These are phyloP conservation scores for Podospora tetraspora DNA, from an alignment of 495 filamentous ascomycete genomes.

Conservation along the genomic window DNA sequence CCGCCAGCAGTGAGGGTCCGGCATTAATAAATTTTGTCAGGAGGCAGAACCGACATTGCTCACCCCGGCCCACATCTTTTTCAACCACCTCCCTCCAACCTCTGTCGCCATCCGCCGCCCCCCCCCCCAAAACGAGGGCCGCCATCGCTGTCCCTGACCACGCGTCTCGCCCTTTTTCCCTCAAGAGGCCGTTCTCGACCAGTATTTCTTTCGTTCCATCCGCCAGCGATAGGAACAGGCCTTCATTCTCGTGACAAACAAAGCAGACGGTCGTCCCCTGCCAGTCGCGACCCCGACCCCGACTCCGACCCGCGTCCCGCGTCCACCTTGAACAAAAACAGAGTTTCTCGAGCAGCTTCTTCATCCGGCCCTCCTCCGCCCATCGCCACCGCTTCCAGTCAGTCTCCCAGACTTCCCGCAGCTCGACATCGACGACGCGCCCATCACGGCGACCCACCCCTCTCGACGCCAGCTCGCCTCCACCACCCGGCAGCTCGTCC, in stretches of 20 bases:
- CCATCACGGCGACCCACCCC: background rate
- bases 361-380: background rate
- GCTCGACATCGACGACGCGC: background rate
- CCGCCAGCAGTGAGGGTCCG: slow-evolving; percentile 1
- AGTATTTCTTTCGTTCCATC: background rate
- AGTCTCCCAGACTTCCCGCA: background rate
- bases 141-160: background rate
- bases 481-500: background rate
- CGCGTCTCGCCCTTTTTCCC: background rate
- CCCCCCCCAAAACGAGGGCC: slow-evolving; percentile 13
- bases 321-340: background rate
- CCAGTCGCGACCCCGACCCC: background rate
- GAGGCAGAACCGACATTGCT: slow-evolving; percentile 2
- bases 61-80: background rate
- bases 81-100: background rate
- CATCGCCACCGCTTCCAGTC: background rate
- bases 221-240: background rate
- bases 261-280: background rate
- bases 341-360: background rate
- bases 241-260: background rate
- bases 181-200: background rate
- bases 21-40: slow-evolving; percentile 27
- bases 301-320: background rate
- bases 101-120: background rate
- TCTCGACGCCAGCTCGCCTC: background rate